These are phyloP conservation scores for Metarhizium guizhouense DNA, from an alignment of 2,329 filamentous ascomycete species.

Conservation along the genomic window DNA sequence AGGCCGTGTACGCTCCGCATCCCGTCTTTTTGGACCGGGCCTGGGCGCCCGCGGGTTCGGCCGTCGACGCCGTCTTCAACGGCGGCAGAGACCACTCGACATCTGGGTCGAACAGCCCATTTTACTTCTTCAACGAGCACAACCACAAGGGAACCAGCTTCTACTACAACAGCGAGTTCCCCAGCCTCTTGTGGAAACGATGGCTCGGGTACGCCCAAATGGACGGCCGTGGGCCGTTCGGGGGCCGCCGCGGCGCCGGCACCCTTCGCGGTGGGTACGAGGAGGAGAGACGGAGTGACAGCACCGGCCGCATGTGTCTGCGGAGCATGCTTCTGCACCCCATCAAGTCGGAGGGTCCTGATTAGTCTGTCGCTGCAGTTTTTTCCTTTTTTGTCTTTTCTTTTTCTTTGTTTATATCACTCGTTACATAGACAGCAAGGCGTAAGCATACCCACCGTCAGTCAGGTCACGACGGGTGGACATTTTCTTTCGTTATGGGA, in stretches of 20 bases:
- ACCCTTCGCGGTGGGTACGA: conserved; percentile 40
- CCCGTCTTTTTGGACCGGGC: conserved; percentile 70
- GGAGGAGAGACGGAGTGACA: conserved; percentile 34
- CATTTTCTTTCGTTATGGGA: no score
- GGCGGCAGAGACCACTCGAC: conserved; percentile 59
- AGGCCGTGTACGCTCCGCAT: conserved; percentile 73
- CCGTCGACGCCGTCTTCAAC: conserved; percentile 72
- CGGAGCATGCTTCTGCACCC: conserved; percentile 75
- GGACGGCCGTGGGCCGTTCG: conserved; percentile 39
- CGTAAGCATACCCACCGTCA: no score
- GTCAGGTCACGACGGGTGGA: no score
- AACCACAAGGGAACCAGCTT: conserved; percentile 76
- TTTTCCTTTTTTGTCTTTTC: no score
- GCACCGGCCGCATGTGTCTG: conserved; percentile 64
- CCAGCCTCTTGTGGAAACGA: conserved; percentile 66
- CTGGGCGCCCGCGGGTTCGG: conserved; percentile 55
- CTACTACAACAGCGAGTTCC: conserved; percentile 78
- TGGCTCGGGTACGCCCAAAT: conserved; percentile 59
- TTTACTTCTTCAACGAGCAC: conserved; percentile 63
- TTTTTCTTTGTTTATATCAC: no score
- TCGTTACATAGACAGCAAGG: no score
- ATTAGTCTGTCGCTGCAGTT: not conserved
- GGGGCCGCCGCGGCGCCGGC: conserved; percentile 39
- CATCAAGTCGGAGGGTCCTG: conserved; percentile 57
- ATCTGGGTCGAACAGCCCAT: conserved; percentile 57